Percentiles rank a stretch among this genome's conserved stretches.
phyloP scores from a whole-genome alignment of 106 monocot species.

The Iris macrosiphon region DNA sequence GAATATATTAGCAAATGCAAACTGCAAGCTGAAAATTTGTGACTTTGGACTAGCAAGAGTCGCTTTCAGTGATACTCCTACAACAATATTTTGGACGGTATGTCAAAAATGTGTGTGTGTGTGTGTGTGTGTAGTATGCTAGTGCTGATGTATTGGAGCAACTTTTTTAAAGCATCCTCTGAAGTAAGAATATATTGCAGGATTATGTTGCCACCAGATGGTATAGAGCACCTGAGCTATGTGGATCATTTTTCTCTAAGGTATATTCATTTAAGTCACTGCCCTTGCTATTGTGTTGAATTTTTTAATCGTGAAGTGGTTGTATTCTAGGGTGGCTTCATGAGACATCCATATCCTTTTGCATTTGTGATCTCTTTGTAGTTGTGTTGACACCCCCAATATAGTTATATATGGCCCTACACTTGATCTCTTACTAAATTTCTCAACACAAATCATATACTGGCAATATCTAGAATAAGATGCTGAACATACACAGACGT shows the following conservation, averaged over 20 bases:
- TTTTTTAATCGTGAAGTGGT: background rate
- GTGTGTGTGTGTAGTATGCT: too few relatives aligned
- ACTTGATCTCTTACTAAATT: too few relatives aligned
- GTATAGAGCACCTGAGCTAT: slow-evolving; percentile 93
- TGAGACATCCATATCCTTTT: too few relatives aligned
- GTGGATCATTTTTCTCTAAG: slow-evolving; percentile 96
- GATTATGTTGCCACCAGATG: slow-evolving; percentile 99
- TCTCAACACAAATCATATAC: too few relatives aligned
- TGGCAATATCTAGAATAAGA: too few relatives aligned
- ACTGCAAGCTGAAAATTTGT: slow-evolving; percentile 69
- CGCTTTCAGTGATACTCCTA: slow-evolving; percentile 55
- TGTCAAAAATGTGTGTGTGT: background rate
- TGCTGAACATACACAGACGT: too few relatives aligned
- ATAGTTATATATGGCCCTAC: too few relatives aligned
- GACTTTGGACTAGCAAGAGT: slow-evolving; percentile 71
- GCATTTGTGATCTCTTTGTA: background rate
- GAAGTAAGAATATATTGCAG: slow-evolving; percentile 21
- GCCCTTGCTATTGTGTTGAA: background rate
- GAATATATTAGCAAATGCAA: slow-evolving; percentile 65
- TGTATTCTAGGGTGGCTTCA: background rate
- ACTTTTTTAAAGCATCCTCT: background rate
- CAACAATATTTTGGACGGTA: slow-evolving; percentile 71
- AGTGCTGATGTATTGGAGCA: too few relatives aligned
- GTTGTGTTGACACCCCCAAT: slow-evolving; percentile 1
- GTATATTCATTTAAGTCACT: slow-evolving; percentile 30